Percentiles rank a stretch among this genome's conserved stretches.
phyloP scores from a whole-genome alignment of 2,329 filamentous ascomycete species.

The Ophiocordyceps camponoti-saundersi region DNA sequence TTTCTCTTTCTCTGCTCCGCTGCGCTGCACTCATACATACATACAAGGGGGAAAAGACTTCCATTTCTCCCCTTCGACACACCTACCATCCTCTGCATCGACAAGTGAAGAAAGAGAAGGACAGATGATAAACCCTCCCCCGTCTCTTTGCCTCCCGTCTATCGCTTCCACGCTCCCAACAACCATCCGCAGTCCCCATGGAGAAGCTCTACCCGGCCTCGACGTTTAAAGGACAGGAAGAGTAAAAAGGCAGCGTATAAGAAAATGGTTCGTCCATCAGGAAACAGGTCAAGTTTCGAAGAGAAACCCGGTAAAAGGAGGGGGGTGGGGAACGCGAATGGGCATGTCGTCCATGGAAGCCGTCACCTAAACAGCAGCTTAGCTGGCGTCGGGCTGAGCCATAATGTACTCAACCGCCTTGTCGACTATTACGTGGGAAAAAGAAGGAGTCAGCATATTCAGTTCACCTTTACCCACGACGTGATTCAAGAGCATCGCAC shows the following conservation, averaged over 20 bases:
- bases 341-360: not conserved
- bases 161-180: too few relatives aligned
- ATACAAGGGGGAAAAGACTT: too few relatives aligned
- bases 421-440: slow-evolving; percentile 49
- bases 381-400: slow-evolving; percentile 78
- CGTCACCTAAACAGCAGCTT: slow-evolving; percentile 8
- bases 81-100: too few relatives aligned
- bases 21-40: too few relatives aligned
- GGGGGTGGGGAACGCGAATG: not conserved
- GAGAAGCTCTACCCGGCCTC: not conserved
- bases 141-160: too few relatives aligned
- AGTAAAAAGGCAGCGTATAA: too few relatives aligned
- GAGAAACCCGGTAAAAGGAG: not conserved
- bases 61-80: too few relatives aligned
- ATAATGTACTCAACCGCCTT: slow-evolving; percentile 91
- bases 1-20: too few relatives aligned
- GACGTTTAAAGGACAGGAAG: not conserved
- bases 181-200: too few relatives aligned
- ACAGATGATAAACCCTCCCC: too few relatives aligned
- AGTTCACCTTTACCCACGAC: not conserved
- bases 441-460: not conserved
- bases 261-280: not conserved
- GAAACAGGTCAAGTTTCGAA: not conserved
- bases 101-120: too few relatives aligned
- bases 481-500: slow-evolving; percentile 35